These are phyloP conservation scores for Prunus campanulata DNA, from an alignment of 306 rosid species.

Conservation along the genomic window DNA sequence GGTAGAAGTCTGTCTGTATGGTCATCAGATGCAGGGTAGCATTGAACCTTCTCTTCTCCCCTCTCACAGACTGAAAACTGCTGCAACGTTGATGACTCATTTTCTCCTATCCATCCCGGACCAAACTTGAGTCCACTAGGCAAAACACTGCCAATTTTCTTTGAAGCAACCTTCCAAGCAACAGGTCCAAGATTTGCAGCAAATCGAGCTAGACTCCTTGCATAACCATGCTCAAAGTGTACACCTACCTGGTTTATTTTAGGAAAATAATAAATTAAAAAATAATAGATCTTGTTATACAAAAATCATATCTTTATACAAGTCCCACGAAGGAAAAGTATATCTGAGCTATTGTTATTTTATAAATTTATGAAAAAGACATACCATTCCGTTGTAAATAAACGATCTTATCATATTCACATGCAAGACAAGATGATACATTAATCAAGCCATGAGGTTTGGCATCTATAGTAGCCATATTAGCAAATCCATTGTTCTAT, in stretches of 20 bases:
- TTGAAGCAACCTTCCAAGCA: slow-evolving; percentile 80
- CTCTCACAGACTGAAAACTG: slow-evolving; percentile 29
- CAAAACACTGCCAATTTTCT: slow-evolving; percentile 59
- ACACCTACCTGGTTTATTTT: slow-evolving; percentile 64
- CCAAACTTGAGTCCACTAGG: slow-evolving; percentile 61
- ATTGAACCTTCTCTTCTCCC: slow-evolving; percentile 36
- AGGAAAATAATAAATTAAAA: background rate
- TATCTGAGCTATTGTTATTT: background rate
- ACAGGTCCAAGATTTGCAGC: slow-evolving; percentile 81
- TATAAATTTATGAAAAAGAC: background rate
- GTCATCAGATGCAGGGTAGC: slow-evolving; percentile 31
- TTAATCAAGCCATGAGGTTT: background rate
- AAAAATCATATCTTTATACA: background rate
- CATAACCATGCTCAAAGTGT: slow-evolving; percentile 63
- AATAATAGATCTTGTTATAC: background rate
- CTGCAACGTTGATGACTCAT: slow-evolving; percentile 34
- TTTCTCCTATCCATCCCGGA: slow-evolving; percentile 62
- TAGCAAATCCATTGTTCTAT: background rate
- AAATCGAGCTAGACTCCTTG: slow-evolving; percentile 80
- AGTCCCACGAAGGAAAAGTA: background rate
- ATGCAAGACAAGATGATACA: background rate
- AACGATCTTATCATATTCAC: background rate
- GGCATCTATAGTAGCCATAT: background rate
- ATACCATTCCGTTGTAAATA: too few relatives aligned
- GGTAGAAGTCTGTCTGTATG: slow-evolving; percentile 34